phyloP scores from a whole-genome alignment of 1,284 basidiomycete genomes.

The Trametes pubescens region DNA sequence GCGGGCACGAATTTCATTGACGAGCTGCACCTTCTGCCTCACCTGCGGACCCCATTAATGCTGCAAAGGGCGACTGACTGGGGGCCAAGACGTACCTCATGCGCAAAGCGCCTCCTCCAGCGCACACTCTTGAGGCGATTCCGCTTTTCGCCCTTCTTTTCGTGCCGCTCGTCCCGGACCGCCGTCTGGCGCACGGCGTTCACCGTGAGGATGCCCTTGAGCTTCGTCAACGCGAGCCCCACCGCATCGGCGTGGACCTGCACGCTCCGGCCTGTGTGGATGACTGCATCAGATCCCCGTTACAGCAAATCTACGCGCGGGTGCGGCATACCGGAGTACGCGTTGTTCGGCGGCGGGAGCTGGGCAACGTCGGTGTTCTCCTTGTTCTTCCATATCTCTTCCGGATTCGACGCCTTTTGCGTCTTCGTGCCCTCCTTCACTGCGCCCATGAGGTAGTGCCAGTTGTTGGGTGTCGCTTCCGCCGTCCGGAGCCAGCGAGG shows the following conservation, averaged over 20 bases:
- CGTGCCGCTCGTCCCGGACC: slow-evolving; percentile 64
- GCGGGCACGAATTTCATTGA: slow-evolving; percentile 57
- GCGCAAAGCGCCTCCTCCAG: slow-evolving; percentile 73
- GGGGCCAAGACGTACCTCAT: slow-evolving; percentile 59
- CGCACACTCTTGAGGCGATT: slow-evolving; percentile 68
- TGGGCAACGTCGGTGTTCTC: slow-evolving; percentile 24
- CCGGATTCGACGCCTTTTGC: slow-evolving; percentile 11
- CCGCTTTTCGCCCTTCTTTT: slow-evolving; percentile 75
- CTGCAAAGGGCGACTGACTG: slow-evolving; percentile 26
- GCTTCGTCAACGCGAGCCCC: slow-evolving; percentile 52
- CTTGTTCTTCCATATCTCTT: slow-evolving; percentile 31
- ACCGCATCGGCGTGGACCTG: slow-evolving; percentile 50
- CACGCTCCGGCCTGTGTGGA: slow-evolving; percentile 57
- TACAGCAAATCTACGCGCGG: too few relatives aligned
- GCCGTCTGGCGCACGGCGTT: slow-evolving; percentile 67
- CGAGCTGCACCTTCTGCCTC: slow-evolving; percentile 61
- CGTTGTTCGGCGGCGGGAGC: slow-evolving; percentile 31
- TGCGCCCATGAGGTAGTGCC: neutral
- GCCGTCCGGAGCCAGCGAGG: slow-evolving; percentile 5
- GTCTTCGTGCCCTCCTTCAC: neutral
- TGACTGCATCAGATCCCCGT: neutral
- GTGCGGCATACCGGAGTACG: slow-evolving; percentile 38
- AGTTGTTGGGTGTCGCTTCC: neutral
- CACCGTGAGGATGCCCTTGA: slow-evolving; percentile 59
- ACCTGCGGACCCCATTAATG: slow-evolving; percentile 54